These are phyloP conservation scores for Brachypodium distachyon DNA, from an alignment of 202 grass and related monocot genomes.

Conservation along the genomic window DNA sequence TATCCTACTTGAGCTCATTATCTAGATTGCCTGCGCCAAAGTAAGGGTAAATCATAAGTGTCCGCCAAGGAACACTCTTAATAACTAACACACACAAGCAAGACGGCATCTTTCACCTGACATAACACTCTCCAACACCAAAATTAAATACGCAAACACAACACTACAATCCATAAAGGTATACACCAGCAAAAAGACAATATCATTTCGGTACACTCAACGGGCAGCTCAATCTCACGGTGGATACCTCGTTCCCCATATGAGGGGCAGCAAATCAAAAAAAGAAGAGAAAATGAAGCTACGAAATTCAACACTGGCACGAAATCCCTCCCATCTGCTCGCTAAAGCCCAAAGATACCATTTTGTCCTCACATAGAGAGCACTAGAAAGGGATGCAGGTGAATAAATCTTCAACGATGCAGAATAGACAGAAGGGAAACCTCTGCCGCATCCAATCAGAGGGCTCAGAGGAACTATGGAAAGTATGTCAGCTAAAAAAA, in stretches of 20 bases:
- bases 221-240: background rate
- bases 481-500: conserved; percentile 1
- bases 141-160: background rate
- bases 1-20: background rate
- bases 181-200: background rate
- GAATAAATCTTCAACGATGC: conserved; percentile 15
- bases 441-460: background rate
- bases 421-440: background rate
- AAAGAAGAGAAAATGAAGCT: background rate
- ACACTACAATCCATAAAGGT: background rate
- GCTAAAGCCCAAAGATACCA: conserved; percentile 11
- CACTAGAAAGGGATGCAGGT: background rate
- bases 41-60: background rate
- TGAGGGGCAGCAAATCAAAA: conserved; percentile 5
- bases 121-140: background rate
- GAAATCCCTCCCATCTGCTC: background rate
- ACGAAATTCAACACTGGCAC: background rate
- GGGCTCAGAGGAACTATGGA: background rate
- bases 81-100: background rate
- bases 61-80: background rate
- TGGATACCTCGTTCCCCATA: background rate
- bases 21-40: background rate
- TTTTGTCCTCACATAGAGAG: background rate
- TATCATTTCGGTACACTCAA: background rate
- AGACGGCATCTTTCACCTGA: background rate